Percentiles rank a stretch among this genome's conserved stretches.
Conservation (phyloP, 2,329 filamentous ascomycete species). For the Stachybotrys chartarum region DNA sequence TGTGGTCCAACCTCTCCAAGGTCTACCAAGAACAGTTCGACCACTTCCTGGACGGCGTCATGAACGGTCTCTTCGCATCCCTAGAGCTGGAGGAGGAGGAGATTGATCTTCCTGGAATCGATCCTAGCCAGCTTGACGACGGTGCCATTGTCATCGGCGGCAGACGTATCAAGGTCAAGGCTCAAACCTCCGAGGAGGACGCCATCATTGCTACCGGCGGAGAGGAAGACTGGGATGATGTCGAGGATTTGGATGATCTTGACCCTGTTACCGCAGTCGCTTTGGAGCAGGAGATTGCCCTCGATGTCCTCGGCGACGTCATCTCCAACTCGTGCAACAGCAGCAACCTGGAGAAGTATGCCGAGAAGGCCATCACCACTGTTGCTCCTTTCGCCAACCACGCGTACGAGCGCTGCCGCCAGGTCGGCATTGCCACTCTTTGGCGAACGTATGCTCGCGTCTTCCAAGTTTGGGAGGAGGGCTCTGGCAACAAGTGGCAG, state of each 20-base stretch:
- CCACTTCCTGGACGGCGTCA: slow-evolving; percentile 70
- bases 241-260: slow-evolving; percentile 76
- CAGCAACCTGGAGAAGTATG: slow-evolving; percentile 67
- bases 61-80: slow-evolving; percentile 75
- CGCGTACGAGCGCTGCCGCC: slow-evolving; percentile 86
- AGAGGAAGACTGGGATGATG: slow-evolving; percentile 47
- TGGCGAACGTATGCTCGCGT: slow-evolving; percentile 92
- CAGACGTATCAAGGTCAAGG: slow-evolving; percentile 77
- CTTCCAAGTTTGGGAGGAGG: slow-evolving; percentile 77
- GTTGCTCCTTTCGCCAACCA: slow-evolving; percentile 79
- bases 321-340: slow-evolving; percentile 77
- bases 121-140: slow-evolving; percentile 55
- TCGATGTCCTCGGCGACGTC: slow-evolving; percentile 90
- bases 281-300: slow-evolving; percentile 93
- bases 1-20: slow-evolving; percentile 92
- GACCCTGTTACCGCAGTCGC: slow-evolving; percentile 82
- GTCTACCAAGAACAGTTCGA: slow-evolving; percentile 83
- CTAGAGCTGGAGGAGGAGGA: slow-evolving; percentile 87
- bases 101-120: slow-evolving; percentile 62
- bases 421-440: slow-evolving; percentile 82
- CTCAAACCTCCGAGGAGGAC: slow-evolving; percentile 45
- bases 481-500: slow-evolving; percentile 73
- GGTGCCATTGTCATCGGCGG: slow-evolving; percentile 72
- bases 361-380: slow-evolving; percentile 80
- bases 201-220: slow-evolving; percentile 50